Base-by-base conservation (phyloP, 2,329 filamentous ascomycete genomes). In the Fusarium miscanthi region DNA sequence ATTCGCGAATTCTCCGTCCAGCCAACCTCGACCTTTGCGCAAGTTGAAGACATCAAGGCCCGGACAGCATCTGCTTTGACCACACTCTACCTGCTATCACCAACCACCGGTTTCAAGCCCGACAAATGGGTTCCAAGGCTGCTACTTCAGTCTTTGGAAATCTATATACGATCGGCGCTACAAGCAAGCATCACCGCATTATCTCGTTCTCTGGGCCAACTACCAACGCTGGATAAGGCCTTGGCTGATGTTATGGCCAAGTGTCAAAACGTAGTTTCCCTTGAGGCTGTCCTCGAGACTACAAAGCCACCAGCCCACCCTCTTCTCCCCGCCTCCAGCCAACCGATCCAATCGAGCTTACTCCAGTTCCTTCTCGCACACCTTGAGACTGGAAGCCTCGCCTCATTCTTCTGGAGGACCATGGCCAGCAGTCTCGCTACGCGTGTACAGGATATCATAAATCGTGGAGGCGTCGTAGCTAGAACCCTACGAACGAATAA, bases 351-450 rank as follows among this genome's bases (percentile, higher is more conserved):
- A 25, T 69, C 78, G 6, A 88, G 85, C 63, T 87, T 98, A 45
- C 86, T 98, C 0, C 88, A 92, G 63, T 91, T 91, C 0, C 84
- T 97, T 0, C 87, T 97, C 13, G 84, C 88, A 16, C 86, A 91
- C n/a, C 88, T 99, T 12, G 96, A 98, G 81, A 97, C 94, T 0
- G 90, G 93, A 0, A 96, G 93, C 4, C 85, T 99, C 21, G 90
- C 94, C 3, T 95, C 93, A 1, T 97, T 95, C 80, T 99, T 97
- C 83, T 99, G 96, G 94, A 89, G 96, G 59, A 93, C 92, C 13
- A 88, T 98, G 77, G 96, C 96, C 0, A 90, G 92, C 2, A 91
- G 90, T 62, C 86, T 98, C 66, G 89, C 92, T 7, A 85, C 90
- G 0, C 89, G 93, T 27, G 94, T 97, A 0, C 92, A 94, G 80